Evolutionary conservation across 1,284 basidiomycete genomes (phyloP).

Genomic region (Cystobasidium pallidum): DNA sequence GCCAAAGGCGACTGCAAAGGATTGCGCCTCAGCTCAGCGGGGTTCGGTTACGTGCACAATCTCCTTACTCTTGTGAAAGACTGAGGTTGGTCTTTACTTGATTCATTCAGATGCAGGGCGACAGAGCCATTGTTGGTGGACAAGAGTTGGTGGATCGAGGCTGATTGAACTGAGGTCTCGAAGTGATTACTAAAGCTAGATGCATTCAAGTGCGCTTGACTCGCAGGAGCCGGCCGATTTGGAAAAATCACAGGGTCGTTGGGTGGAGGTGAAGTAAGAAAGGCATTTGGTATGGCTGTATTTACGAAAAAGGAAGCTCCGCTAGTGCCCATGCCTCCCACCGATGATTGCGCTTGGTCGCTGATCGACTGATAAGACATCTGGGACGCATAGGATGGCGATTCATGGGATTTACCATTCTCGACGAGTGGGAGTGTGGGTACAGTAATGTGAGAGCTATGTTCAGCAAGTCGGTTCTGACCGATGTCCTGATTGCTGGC

Average conservation of each 20-base stretch:
- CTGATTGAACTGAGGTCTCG: not conserved
- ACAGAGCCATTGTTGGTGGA: slow-evolving; percentile 3
- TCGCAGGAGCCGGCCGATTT: not conserved
- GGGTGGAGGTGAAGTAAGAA: slow-evolving; percentile 4
- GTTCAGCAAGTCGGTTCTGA: not conserved
- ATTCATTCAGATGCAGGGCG: slow-evolving; percentile 3
- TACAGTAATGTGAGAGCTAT: slow-evolving; percentile 2
- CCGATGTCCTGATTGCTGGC: not conserved
- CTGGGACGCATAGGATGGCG: slow-evolving; percentile 18
- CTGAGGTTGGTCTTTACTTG: slow-evolving; percentile 15
- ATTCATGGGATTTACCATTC: not conserved
- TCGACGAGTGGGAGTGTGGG: not conserved
- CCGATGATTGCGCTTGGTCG: not conserved
- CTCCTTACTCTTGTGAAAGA: slow-evolving; percentile 16
- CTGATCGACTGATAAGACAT: slow-evolving; percentile 8
- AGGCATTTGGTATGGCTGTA: not conserved
- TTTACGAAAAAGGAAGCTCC: not conserved
- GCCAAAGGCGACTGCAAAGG: slow-evolving; percentile 13
- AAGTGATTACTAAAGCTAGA: not conserved
- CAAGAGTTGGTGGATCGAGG: slow-evolving; percentile 3
- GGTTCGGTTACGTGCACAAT: not conserved
- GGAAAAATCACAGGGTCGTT: not conserved
- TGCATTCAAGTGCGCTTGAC: not conserved
- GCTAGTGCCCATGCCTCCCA: not conserved
- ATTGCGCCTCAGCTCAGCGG: not conserved